Conservation (phyloP, 108 stramenopile genomes). For the Discostella stelligeroides region DNA sequence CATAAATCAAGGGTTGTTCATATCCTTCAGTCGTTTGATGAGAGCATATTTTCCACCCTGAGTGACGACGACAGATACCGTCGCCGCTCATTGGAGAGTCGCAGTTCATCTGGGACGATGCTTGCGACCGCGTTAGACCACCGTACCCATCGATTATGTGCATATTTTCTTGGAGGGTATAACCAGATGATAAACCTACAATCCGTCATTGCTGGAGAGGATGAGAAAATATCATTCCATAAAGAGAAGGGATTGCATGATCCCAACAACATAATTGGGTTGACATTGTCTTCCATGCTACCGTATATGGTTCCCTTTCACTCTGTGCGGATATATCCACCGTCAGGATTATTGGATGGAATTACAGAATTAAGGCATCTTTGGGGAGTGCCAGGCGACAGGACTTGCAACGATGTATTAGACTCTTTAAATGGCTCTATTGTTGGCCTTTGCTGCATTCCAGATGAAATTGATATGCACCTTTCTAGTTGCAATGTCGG, state of each 20-base stretch:
- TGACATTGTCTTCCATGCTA: slow-evolving; percentile 48
- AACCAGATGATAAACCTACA: slow-evolving; percentile 34
- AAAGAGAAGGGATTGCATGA: slow-evolving; percentile 53
- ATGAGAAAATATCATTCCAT: slow-evolving; percentile 32
- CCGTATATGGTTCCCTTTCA: slow-evolving; percentile 57
- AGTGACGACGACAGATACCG: slow-evolving; percentile 5
- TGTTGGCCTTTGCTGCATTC: slow-evolving; percentile 68
- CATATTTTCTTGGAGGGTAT: slow-evolving; percentile 70
- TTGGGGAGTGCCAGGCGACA: slow-evolving; percentile 37
- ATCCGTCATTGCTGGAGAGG: slow-evolving; percentile 17
- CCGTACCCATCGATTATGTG: slow-evolving; percentile 64
- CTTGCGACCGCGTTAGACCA: slow-evolving; percentile 49
- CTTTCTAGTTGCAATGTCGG: slow-evolving; percentile 18
- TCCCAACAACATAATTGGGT: slow-evolving; percentile 61
- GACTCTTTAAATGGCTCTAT: slow-evolving; percentile 71
- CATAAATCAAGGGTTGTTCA: slow-evolving; percentile 9
- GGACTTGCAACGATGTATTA: slow-evolving; percentile 37
- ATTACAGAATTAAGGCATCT: slow-evolving; percentile 7
- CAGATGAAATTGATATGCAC: slow-evolving; percentile 14
- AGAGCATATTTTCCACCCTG: background rate
- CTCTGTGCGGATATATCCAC: slow-evolving; percentile 30
- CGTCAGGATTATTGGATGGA: slow-evolving; percentile 33
- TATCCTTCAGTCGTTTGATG: slow-evolving; percentile 32
- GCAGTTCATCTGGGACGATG: slow-evolving; percentile 21
- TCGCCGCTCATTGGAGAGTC: slow-evolving; percentile 4